A percentile compares a stretch with the other conserved stretches of the same genome.
These are phyloP conservation scores for Arabidopsis suecica DNA, from an alignment of 345 rosid genomes.

Conservation along the genomic window DNA sequence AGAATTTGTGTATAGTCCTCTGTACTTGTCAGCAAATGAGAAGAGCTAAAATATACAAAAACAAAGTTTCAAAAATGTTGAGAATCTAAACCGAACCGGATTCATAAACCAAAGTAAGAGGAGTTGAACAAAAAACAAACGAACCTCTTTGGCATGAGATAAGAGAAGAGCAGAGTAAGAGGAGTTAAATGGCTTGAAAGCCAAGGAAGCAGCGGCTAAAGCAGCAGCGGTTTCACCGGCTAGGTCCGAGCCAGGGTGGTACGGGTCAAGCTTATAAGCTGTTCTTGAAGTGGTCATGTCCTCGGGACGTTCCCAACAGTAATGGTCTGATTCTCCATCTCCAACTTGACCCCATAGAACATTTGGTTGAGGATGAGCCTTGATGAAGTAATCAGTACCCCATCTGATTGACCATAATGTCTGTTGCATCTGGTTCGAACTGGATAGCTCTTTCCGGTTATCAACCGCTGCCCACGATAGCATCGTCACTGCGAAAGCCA, in stretches of 20 bases:
- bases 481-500: slow-evolving; percentile 81
- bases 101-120: neutral
- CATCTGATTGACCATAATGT: slow-evolving; percentile 70
- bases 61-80: slow-evolving; percentile 19
- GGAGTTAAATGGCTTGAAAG: slow-evolving; percentile 78
- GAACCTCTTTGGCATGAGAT: slow-evolving; percentile 73
- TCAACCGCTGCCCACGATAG: slow-evolving; percentile 78
- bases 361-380: slow-evolving; percentile 74
- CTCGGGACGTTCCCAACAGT: slow-evolving; percentile 86
- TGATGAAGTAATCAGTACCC: slow-evolving; percentile 86
- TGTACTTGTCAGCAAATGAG: slow-evolving; percentile 62
- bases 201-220: slow-evolving; percentile 77
- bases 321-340: slow-evolving; percentile 85
- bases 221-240: slow-evolving; percentile 91
- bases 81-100: slow-evolving; percentile 3
- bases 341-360: slow-evolving; percentile 92
- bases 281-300: slow-evolving; percentile 91
- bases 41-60: slow-evolving; percentile 56
- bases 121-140: neutral
- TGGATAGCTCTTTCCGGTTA: slow-evolving; percentile 61
- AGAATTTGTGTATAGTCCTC: slow-evolving; percentile 70
- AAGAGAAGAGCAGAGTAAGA: slow-evolving; percentile 72
- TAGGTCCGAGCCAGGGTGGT: slow-evolving; percentile 81
- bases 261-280: slow-evolving; percentile 69
- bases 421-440: slow-evolving; percentile 62